Conservation (phyloP, 768 basidiomycete genomes). For the Xerocomellus amylosporus region DNA sequence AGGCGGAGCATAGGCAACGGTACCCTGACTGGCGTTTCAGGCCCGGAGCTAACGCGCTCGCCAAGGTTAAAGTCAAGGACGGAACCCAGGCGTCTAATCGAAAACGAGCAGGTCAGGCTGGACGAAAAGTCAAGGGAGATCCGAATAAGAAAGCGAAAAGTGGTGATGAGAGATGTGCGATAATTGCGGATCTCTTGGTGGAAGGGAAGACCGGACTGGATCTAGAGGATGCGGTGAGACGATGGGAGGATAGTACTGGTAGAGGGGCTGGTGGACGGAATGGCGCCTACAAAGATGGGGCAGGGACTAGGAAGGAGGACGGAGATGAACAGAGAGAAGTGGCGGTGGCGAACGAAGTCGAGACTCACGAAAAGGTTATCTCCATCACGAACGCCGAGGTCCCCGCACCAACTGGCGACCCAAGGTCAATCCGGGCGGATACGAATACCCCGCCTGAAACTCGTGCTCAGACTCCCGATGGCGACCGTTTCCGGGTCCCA, state of each 20-base stretch:
- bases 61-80: constrained; percentile 39
- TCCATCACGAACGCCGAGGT: neutral
- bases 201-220: constrained; percentile 65
- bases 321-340: constrained; percentile 27
- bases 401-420: neutral
- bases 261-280: constrained; percentile 4
- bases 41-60: constrained; percentile 52
- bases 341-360: constrained; percentile 14
- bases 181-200: constrained; percentile 64
- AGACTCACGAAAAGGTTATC: constrained; percentile 5
- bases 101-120: constrained; percentile 29
- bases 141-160: constrained; percentile 29
- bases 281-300: constrained; percentile 1
- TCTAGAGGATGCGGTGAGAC: constrained; percentile 58
- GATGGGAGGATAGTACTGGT: constrained; percentile 36
- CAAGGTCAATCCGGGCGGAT: neutral
- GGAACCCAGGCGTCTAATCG: constrained; percentile 33
- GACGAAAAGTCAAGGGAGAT: constrained; percentile 30
- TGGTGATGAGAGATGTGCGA: constrained; percentile 55
- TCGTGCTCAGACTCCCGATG: constrained; percentile 32
- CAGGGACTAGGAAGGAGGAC: constrained; percentile 9
- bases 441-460: constrained; percentile 7
- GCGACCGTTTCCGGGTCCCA: constrained; percentile 43
- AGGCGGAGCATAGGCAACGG: constrained; percentile 66
- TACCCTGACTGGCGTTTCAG: constrained; percentile 85